A percentile compares a stretch with the other conserved stretches of the same genome.
Evolutionary conservation across 2,329 filamentous ascomycete genomes (phyloP).

Genomic region (Claviceps sp.): DNA sequence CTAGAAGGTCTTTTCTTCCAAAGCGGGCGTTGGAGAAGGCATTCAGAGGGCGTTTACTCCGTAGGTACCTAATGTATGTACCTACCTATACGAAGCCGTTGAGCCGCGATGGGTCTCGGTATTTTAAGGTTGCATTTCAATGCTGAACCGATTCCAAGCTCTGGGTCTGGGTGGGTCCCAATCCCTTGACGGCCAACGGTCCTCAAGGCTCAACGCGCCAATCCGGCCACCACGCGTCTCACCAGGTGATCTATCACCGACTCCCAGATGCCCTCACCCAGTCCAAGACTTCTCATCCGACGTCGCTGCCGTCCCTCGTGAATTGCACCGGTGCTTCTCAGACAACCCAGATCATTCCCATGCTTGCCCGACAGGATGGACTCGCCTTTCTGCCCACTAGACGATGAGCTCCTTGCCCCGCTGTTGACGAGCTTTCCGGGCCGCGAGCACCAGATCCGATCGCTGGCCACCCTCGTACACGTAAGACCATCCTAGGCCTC

Average conservation of each 20-base stretch:
- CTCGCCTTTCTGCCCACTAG: conserved; percentile 36
- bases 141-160: no score
- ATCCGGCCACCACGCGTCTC: not conserved
- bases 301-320: not conserved
- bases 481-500: conserved; percentile 21
- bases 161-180: not conserved
- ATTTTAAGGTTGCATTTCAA: no score
- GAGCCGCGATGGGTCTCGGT: no score
- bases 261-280: not conserved
- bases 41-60: not conserved
- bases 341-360: not conserved
- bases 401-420: conserved; percentile 33
- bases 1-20: no score
- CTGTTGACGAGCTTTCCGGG: conserved; percentile 39
- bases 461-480: conserved; percentile 40
- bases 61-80: no score
- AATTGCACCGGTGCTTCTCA: not conserved
- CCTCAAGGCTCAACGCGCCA: not conserved
- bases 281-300: not conserved
- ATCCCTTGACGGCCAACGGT: not conserved
- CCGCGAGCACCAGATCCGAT: conserved; percentile 44
- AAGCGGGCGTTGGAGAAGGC: no score
- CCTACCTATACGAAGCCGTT: not conserved
- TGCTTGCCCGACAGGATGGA: conserved; percentile 15
- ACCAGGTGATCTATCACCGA: not conserved